Evolutionary conservation across 352 stramenopile genomes (phyloP).

Genomic region (Globisporangium parvum): DNA sequence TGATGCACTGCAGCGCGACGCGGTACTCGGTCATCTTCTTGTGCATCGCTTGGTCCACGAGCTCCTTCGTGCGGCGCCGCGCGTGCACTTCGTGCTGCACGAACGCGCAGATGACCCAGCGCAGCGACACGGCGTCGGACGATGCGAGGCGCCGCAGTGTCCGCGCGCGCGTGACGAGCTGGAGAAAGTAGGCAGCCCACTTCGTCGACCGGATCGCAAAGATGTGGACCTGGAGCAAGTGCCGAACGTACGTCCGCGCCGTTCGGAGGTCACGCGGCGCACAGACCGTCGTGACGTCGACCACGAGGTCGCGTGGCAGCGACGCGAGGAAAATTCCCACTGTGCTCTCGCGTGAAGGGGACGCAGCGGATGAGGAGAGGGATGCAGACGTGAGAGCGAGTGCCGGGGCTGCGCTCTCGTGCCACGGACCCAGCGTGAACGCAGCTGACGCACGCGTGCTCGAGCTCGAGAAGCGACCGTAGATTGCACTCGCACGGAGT

Average conservation of each 20-base stretch:
- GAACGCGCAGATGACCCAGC: constrained; percentile 55
- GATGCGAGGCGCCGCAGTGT: constrained; percentile 21
- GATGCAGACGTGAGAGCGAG: background rate
- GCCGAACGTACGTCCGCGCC: constrained; percentile 26
- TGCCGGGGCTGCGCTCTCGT: constrained; percentile 2
- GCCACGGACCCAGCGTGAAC: constrained; percentile 12
- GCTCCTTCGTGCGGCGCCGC: constrained; percentile 35
- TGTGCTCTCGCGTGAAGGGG: constrained; percentile 23
- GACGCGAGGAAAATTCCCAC: constrained; percentile 29
- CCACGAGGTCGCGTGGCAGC: constrained; percentile 31
- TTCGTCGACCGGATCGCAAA: constrained; percentile 79
- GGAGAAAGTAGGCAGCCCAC: constrained; percentile 73
- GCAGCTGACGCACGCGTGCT: background rate
- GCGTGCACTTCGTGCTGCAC: constrained; percentile 40
- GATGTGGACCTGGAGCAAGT: constrained; percentile 39
- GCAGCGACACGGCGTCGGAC: constrained; percentile 39
- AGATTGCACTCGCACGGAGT: constrained; percentile 10
- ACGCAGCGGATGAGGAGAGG: background rate
- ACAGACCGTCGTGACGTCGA: constrained; percentile 42
- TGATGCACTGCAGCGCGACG: constrained; percentile 75
- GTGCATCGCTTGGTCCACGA: constrained; percentile 45
- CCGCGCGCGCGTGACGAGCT: constrained; percentile 38
- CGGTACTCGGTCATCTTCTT: constrained; percentile 84
- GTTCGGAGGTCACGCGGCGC: constrained; percentile 18
- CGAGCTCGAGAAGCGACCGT: constrained; percentile 2